A percentile compares a stretch with the other conserved stretches of the same genome.
phyloP scores from a whole-genome alignment of 179 eudicot genomes.

The Patellifolia procumbens region DNA sequence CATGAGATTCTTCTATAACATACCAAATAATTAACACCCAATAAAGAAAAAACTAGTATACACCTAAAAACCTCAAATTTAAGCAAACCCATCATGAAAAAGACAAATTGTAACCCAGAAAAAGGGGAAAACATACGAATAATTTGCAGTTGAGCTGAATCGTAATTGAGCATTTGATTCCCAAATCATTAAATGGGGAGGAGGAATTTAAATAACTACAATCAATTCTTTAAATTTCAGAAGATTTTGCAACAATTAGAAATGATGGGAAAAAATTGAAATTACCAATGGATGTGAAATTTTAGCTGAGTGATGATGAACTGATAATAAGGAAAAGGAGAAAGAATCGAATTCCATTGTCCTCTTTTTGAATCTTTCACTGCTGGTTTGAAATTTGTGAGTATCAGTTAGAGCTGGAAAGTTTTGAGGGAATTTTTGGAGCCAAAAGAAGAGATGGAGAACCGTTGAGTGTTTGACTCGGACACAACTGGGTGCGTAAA shows the following conservation, averaged over 20 bases:
- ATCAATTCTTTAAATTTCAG: background rate
- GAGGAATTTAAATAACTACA: background rate
- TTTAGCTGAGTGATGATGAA: background rate
- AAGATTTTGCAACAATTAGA: background rate
- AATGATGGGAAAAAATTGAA: background rate
- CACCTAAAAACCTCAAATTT: background rate
- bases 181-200: slow-evolving; percentile 21
- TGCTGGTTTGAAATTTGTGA: background rate
- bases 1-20: background rate
- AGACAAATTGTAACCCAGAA: too few species aligned
- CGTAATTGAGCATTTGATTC: slow-evolving; percentile 41
- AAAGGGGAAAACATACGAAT: slow-evolving; percentile 44
- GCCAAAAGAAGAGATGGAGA: slow-evolving; percentile 1
- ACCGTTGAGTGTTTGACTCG: background rate
- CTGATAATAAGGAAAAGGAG: background rate
- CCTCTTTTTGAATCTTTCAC: background rate
- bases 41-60: slow-evolving; percentile 14
- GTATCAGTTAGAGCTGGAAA: slow-evolving; percentile 25
- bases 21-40: slow-evolving; percentile 8
- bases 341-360: slow-evolving; percentile 33
- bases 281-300: slow-evolving; percentile 18
- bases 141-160: slow-evolving; percentile 31
- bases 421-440: slow-evolving; percentile 4
- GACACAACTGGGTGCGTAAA: background rate
- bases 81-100: slow-evolving; percentile 8